These are phyloP conservation scores for Lecanicillium sp. DNA, from an alignment of 2,329 filamentous ascomycete genomes.

Conservation along the genomic window DNA sequence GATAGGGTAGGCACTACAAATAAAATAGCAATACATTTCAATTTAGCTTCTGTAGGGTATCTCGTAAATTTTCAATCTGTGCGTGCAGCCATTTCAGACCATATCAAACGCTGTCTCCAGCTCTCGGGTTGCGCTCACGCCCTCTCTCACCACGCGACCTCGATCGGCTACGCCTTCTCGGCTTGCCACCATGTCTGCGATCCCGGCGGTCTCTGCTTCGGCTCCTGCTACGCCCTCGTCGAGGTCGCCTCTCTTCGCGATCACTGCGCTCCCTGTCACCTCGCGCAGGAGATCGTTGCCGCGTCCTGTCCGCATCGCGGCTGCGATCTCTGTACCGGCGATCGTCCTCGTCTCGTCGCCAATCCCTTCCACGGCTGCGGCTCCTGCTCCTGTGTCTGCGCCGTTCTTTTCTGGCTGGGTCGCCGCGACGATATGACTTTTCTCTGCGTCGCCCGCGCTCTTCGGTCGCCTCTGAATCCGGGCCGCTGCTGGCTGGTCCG, in stretches of 20 bases:
- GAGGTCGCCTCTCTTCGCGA: slow-evolving; percentile 8
- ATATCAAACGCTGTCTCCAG: no score
- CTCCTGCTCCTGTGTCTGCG: slow-evolving; percentile 29
- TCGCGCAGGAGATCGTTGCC: no score
- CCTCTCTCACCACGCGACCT: slow-evolving; percentile 2
- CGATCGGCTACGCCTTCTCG: slow-evolving; percentile 11
- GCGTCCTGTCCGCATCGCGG: no score
- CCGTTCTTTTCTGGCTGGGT: slow-evolving; percentile 22
- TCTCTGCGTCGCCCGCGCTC: slow-evolving; percentile 18
- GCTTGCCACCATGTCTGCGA: slow-evolving; percentile 8
- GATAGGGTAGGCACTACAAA: no score
- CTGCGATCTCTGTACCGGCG: slow-evolving; percentile 6
- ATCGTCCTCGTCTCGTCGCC: slow-evolving; percentile 11
- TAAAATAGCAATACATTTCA: no score
- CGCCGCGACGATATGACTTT: slow-evolving; percentile 21
- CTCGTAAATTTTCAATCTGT: no score
- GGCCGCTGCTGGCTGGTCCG: slow-evolving; percentile 19
- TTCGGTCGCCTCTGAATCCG: slow-evolving; percentile 13
- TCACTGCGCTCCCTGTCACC: slow-evolving; percentile 24
- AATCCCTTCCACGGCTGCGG: slow-evolving; percentile 19
- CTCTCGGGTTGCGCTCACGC: slow-evolving; percentile 1
- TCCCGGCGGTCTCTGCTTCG: slow-evolving; percentile 9
- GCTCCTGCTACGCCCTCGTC: slow-evolving; percentile 8
- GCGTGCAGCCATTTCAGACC: no score
- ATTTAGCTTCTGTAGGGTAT: no score